Percentiles rank a stretch among this genome's conserved stretches.
phyloP scores from a whole-genome alignment of 1,139 yeast species.

The Magnusiomyces sp. region DNA sequence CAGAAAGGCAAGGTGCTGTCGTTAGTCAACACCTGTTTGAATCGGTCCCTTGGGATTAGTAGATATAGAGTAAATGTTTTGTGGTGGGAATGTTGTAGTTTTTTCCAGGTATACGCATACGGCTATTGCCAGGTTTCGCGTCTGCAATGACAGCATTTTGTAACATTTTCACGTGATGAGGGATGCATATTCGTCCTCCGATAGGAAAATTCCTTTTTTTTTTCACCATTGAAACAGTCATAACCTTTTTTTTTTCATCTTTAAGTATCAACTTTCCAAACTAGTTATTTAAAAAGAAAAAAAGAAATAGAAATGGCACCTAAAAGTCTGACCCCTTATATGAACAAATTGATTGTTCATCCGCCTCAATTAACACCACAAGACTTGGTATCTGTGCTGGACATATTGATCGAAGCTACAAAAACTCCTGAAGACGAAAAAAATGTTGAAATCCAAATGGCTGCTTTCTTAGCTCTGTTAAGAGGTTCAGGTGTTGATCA shows the following conservation, averaged over 20 bases:
- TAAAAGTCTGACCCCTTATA: constrained; percentile 45
- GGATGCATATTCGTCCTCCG: no score
- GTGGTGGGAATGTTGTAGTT: not conserved
- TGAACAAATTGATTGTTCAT: constrained; percentile 49
- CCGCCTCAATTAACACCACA: constrained; percentile 54
- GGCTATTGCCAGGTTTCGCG: no score
- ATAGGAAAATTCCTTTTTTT: no score
- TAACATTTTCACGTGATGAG: no score
- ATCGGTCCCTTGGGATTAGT: not conserved
- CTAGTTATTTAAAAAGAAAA: no score
- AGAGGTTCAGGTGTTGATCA: constrained; percentile 74
- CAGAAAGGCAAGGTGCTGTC: no score
- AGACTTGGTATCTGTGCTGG: constrained; percentile 55
- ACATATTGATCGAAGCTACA: constrained; percentile 45
- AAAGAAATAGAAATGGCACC: not conserved
- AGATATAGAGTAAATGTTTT: no score
- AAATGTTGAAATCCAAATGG: constrained; percentile 43
- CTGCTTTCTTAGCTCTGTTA: constrained; percentile 72
- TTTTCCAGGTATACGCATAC: not conserved
- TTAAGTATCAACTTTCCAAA: no score
- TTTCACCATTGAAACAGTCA: no score
- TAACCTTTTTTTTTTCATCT: no score
- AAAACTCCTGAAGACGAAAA: constrained; percentile 41
- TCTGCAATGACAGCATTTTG: no score
- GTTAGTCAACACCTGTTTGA: no score